These are phyloP conservation scores for Galeopsis tetrahit DNA, from an alignment of 257 asterid genomes.

Conservation along the genomic window DNA sequence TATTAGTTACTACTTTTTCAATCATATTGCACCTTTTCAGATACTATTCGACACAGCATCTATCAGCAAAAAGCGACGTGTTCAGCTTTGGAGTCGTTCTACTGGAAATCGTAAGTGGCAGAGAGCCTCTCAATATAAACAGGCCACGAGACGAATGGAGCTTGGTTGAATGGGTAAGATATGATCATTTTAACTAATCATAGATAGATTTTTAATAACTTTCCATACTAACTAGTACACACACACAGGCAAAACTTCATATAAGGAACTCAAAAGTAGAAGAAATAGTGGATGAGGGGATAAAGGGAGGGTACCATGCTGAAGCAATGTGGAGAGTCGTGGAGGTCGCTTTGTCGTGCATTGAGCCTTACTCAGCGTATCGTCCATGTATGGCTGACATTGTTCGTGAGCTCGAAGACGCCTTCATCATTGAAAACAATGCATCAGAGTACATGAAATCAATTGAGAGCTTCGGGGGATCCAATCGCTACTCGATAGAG, in stretches of 20 bases:
- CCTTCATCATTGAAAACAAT: slow-evolving; percentile 56
- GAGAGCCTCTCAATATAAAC: slow-evolving; percentile 82
- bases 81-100: slow-evolving; percentile 79
- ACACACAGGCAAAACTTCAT: slow-evolving; percentile 69
- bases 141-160: slow-evolving; percentile 90
- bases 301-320: slow-evolving; percentile 50
- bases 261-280: slow-evolving; percentile 76
- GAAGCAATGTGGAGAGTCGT: slow-evolving; percentile 63
- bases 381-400: slow-evolving; percentile 85
- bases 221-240: not conserved
- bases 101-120: slow-evolving; percentile 73
- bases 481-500: slow-evolving; percentile 75
- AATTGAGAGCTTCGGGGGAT: slow-evolving; percentile 65
- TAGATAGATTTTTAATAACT: not conserved
- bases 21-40: slow-evolving; percentile 38
- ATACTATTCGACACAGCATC: slow-evolving; percentile 81
- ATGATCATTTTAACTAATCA: slow-evolving; percentile 21
- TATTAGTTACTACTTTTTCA: too few species aligned
- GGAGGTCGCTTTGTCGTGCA: slow-evolving; percentile 89
- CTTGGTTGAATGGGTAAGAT: slow-evolving; percentile 79
- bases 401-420: slow-evolving; percentile 92
- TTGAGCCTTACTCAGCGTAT: slow-evolving; percentile 80
- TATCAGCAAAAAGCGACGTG: slow-evolving; percentile 85
- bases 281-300: slow-evolving; percentile 53
- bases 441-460: slow-evolving; percentile 56